These are phyloP conservation scores for Ballota nigra DNA, from an alignment of 257 asterid species.

Conservation along the genomic window DNA sequence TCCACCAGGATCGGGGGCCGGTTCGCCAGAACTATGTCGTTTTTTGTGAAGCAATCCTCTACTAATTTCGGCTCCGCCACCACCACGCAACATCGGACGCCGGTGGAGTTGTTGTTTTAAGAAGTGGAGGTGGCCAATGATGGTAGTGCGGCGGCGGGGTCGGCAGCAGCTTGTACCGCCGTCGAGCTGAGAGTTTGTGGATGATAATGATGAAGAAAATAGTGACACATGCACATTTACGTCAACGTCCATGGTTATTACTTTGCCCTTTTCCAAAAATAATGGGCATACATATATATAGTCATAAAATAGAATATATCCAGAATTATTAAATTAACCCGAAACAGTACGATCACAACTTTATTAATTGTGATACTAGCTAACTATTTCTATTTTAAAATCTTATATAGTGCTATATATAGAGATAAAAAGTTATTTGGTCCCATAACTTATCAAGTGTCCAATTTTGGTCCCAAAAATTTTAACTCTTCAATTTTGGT, in stretches of 20 bases:
- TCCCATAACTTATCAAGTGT: too few species aligned
- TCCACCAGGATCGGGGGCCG: constrained; percentile 23
- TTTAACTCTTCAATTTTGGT: too few species aligned
- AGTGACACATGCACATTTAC: not conserved
- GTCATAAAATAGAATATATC: too few species aligned
- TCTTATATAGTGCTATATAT: too few species aligned
- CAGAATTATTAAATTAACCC: too few species aligned
- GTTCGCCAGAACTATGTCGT: constrained; percentile 31
- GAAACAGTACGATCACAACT: too few species aligned
- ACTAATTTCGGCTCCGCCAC: constrained; percentile 31
- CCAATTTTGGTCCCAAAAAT: too few species aligned
- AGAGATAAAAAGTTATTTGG: too few species aligned
- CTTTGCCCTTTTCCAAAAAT: too few species aligned
- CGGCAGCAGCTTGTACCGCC: constrained; percentile 19
- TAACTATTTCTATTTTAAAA: too few species aligned
- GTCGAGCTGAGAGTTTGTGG: not conserved
- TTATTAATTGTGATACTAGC: too few species aligned
- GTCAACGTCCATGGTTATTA: constrained; percentile 26
- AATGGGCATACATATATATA: too few species aligned
- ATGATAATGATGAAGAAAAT: not conserved
- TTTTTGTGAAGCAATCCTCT: constrained; percentile 40
- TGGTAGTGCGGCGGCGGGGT: constrained; percentile 34
- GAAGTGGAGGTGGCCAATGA: constrained; percentile 46
- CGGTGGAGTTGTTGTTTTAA: constrained; percentile 34
- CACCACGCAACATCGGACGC: constrained; percentile 31